These are phyloP conservation scores for Xylariaceae sp. DNA, from an alignment of 2,329 filamentous ascomycete species.

Conservation along the genomic window DNA sequence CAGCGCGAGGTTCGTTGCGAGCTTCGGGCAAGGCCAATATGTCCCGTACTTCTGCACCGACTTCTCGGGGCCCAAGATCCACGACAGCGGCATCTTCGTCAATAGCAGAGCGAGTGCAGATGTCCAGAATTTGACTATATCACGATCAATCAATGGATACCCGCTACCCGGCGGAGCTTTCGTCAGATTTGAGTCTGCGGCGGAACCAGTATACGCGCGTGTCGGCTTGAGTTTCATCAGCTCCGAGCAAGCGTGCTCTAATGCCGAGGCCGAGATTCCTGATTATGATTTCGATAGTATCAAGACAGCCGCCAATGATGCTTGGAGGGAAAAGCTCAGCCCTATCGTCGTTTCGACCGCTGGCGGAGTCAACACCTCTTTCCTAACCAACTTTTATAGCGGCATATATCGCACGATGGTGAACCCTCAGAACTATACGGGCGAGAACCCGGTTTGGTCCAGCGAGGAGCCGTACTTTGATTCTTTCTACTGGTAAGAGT, in stretches of 20 bases:
- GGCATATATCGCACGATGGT: conserved; percentile 71
- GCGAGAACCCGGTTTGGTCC: conserved; percentile 66
- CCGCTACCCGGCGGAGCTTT: conserved; percentile 60
- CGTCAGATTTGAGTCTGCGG: conserved; percentile 51
- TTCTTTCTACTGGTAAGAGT: conserved; percentile 63
- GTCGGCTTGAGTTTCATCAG: conserved; percentile 70
- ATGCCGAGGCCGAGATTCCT: conserved; percentile 67
- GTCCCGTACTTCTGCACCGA: conserved; percentile 63
- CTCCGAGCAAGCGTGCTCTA: conserved; percentile 60
- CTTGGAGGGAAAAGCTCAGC: conserved; percentile 60
- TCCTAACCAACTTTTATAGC: conserved; percentile 65
- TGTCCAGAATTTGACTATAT: conserved; percentile 45
- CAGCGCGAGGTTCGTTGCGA: conserved; percentile 58
- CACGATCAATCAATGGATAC: conserved; percentile 48
- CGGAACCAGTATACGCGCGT: conserved; percentile 55
- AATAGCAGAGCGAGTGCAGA: conserved; percentile 51
- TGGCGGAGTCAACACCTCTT: conserved; percentile 47
- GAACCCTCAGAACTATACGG: conserved; percentile 69
- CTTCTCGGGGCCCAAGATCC: conserved; percentile 55
- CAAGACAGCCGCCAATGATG: conserved; percentile 47
- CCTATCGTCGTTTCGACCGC: conserved; percentile 52
- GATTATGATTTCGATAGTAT: conserved; percentile 59
- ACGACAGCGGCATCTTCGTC: conserved; percentile 58
- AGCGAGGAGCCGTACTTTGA: conserved; percentile 69
- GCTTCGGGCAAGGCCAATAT: conserved; percentile 62